Evolutionary conservation across 257 asterid species (phyloP).

Genomic region (Plantago ovata): DNA sequence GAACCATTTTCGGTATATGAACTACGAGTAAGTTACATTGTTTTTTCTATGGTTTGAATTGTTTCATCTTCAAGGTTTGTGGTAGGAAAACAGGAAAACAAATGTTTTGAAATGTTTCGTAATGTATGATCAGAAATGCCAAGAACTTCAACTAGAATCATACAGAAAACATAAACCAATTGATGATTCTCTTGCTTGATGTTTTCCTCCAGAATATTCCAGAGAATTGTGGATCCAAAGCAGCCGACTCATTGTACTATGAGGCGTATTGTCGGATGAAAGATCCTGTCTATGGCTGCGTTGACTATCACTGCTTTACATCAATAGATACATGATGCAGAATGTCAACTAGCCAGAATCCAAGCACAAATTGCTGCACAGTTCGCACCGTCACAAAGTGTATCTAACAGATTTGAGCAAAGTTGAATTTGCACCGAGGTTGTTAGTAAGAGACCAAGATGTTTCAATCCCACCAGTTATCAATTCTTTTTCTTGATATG

Average conservation of each 20-base stretch:
- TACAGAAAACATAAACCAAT: too few relatives aligned
- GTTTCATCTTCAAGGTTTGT: too few relatives aligned
- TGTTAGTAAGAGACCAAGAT: slow-evolving; percentile 9
- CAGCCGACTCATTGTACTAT: slow-evolving; percentile 50
- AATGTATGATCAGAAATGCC: too few relatives aligned
- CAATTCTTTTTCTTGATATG: slow-evolving; percentile 6
- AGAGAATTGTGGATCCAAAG: slow-evolving; percentile 36
- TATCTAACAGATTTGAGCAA: slow-evolving; percentile 10
- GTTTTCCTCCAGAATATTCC: slow-evolving; percentile 46
- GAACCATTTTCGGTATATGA: too few relatives aligned
- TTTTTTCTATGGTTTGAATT: not conserved
- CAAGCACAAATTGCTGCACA: slow-evolving; percentile 40
- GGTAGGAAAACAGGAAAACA: too few relatives aligned
- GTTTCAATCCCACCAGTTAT: too few relatives aligned
- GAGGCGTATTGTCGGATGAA: slow-evolving; percentile 58
- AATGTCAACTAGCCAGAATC: slow-evolving; percentile 42
- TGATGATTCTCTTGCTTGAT: not conserved
- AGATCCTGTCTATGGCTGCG: slow-evolving; percentile 66
- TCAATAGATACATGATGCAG: slow-evolving; percentile 35
- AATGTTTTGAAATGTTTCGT: too few relatives aligned
- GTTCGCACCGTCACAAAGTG: too few relatives aligned
- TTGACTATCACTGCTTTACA: slow-evolving; percentile 35
- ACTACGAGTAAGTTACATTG: slow-evolving; percentile 36
- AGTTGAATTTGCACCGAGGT: slow-evolving; percentile 3
- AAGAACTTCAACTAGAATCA: too few relatives aligned